Percentiles rank a stretch among this genome's conserved stretches.
Conservation (phyloP, 2,329 filamentous ascomycete species). For the Penicillium sp. region DNA sequence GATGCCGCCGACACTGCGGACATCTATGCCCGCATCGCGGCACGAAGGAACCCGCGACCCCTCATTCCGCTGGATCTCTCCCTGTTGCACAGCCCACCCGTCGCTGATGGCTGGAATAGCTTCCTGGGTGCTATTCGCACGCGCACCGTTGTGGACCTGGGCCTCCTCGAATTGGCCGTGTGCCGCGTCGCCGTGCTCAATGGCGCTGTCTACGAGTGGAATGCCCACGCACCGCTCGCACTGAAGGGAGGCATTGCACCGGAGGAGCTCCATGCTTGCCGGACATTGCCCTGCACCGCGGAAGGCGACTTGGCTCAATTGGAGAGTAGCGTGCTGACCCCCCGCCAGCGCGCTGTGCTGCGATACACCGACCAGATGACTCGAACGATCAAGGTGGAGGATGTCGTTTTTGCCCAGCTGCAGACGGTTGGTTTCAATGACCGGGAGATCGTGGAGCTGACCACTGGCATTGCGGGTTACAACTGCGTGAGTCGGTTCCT, state of each 20-base stretch:
- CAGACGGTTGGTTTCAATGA: slow-evolving; percentile 67
- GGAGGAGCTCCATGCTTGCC: slow-evolving; percentile 59
- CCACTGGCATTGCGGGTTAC: slow-evolving; percentile 82
- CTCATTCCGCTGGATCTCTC: slow-evolving; percentile 77
- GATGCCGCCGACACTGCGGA: slow-evolving; percentile 33
- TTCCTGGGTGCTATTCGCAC: slow-evolving; percentile 63
- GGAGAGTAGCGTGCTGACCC: slow-evolving; percentile 52
- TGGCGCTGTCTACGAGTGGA: slow-evolving; percentile 84
- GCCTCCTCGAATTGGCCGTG: slow-evolving; percentile 76
- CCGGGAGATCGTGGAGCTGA: slow-evolving; percentile 80
- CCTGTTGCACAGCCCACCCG: slow-evolving; percentile 73
- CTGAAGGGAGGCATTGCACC: slow-evolving; percentile 45
- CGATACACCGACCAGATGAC: slow-evolving; percentile 86
- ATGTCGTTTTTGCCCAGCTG: slow-evolving; percentile 69
- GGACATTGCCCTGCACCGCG: slow-evolving; percentile 57
- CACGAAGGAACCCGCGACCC: slow-evolving; percentile 61
- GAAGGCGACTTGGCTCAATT: slow-evolving; percentile 41
- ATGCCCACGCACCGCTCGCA: slow-evolving; percentile 73
- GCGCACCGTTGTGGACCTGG: slow-evolving; percentile 54
- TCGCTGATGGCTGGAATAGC: slow-evolving; percentile 73
- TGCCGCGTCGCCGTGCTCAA: slow-evolving; percentile 81
- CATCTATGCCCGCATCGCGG: slow-evolving; percentile 38
- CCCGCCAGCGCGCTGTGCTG: slow-evolving; percentile 71
- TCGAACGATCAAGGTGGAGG: slow-evolving; percentile 68
- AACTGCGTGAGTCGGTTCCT: slow-evolving; percentile 88